Base-by-base conservation (phyloP, 345 rosid genomes). In the Luvunga scandens region DNA sequence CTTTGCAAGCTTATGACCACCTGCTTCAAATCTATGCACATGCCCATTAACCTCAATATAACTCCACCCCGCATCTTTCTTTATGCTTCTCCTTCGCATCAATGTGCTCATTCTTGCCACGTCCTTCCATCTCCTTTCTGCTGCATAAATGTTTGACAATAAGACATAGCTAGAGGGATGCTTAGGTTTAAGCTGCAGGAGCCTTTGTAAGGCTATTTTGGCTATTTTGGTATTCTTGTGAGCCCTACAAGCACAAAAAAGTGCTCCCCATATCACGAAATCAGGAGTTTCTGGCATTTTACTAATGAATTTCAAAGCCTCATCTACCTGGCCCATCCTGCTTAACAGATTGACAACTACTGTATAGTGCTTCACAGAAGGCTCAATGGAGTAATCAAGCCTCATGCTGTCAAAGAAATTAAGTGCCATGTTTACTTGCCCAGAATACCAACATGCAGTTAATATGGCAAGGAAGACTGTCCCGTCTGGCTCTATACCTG, bases 321-420 rank as follows among this genome's bases (percentile, higher is more conserved):
- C 81, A 13, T 77, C 67, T 66, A 91, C 85, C 76, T 74, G 85
- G 69, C 92, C 90, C 69, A 90, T 91, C 84, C 88, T 85, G 81
- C 95, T 86, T 84, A 90, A 77, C 80, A 89, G 69, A 69, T 89
- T 89, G 73, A 90, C 89, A 25, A 88, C 77, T 79, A 84, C 22
- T 50, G 86, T 80, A 79, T 90, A 86, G 82, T 91, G 93, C 67
- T 90, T 91, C 80, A 91, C 83, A 3, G 89, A 82, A 66, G 95
- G 91, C 71, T 87, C 89, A 76, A 91, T 86, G 53, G 72, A 84
- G 79, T 90, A 88, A 81, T 91, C 93, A 73, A 88, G 87, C 86
- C 79, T 83, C 93, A 90, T 87, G 87, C 91, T 86, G 74, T 88
- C 80, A 56, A 88, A 88, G 87, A 88, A 83, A 81, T 87, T 86